A percentile compares a stretch with the other conserved stretches of the same genome.
Evolutionary conservation across 129 eudicot species (phyloP).

Genomic region (Oenanthe sinensis): DNA sequence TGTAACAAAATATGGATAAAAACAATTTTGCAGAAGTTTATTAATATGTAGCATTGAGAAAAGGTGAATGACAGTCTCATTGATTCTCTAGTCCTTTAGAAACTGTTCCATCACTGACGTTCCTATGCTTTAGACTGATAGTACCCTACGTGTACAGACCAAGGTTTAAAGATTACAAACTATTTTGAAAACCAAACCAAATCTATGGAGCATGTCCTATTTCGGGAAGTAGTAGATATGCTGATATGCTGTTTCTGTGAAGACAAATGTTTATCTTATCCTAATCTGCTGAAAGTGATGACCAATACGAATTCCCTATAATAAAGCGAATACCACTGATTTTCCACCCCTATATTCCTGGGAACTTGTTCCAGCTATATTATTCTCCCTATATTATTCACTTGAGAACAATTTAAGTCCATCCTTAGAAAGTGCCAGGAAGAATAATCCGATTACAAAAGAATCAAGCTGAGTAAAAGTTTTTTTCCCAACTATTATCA

Average conservation of each 20-base stretch:
- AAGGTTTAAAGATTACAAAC: neutral
- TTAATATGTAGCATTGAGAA: neutral
- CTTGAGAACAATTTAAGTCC: neutral
- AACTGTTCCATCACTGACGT: neutral
- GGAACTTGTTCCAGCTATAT: neutral
- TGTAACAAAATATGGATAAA: neutral
- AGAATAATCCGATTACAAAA: neutral
- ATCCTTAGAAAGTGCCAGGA: neutral
- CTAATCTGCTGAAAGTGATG: neutral
- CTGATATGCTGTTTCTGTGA: neutral
- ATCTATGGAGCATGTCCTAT: neutral
- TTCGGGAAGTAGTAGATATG: neutral
- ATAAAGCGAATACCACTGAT: neutral
- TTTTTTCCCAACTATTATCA: neutral
- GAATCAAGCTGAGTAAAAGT: neutral
- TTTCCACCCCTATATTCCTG: neutral
- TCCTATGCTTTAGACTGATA: neutral
- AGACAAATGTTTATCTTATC: neutral
- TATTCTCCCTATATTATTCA: neutral
- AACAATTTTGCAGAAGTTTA: neutral
- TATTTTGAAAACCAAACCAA: neutral
- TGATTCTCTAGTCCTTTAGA: neutral
- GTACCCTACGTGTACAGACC: neutral
- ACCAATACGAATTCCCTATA: neutral
- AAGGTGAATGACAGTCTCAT: neutral